Base-by-base conservation (phyloP, 441 rosid genomes). In the Populus hybrid region DNA sequence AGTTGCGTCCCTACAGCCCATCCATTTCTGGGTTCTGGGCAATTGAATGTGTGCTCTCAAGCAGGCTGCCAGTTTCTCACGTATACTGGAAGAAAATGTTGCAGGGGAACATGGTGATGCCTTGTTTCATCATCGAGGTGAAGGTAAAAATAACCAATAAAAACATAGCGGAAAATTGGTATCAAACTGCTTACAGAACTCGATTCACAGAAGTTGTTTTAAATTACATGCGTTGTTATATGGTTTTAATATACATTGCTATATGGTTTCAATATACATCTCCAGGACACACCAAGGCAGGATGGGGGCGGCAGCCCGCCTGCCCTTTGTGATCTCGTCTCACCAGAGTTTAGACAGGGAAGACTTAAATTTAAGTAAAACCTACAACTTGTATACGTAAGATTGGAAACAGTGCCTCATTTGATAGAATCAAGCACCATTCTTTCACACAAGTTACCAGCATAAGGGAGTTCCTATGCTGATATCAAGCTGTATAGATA, bases 321-420 rank as follows among this genome's bases (percentile, higher is more conserved):
- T 68, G 77, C 81, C 77, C 72, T 57, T 10, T 28, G 75, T 34
- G 78, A 75, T 81, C 75, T 61, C 26, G 21, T 64, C 59, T 30
- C 32, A 32, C 50, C 78, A 66, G 75, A 73, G 30, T 16, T 18
- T 16, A 34, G 38, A 66, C 23, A n/a, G 70, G 18, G 73, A 50
- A 40, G 34, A 50, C 24, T 40, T 38, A 76, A 76, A 8, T 36
- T 40, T 4, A 70, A 28, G 32, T 40, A 71, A 79, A 83, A 70
- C 77, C 89, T 80, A 81, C 69, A 46, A 69, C 71, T 73, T 68
- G 78, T 85, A 76, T 82, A 72, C 83, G 74, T 67, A 69, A 77
- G 75, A 67, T 21, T 26, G 16, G 40, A 69, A 35, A 61, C 8
- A 81, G 77, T 68, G 87, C 85, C 81, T 78, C 78, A 65, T 77